phyloP scores from a whole-genome alignment of 129 eudicot genomes.

The Solidago caesia region DNA sequence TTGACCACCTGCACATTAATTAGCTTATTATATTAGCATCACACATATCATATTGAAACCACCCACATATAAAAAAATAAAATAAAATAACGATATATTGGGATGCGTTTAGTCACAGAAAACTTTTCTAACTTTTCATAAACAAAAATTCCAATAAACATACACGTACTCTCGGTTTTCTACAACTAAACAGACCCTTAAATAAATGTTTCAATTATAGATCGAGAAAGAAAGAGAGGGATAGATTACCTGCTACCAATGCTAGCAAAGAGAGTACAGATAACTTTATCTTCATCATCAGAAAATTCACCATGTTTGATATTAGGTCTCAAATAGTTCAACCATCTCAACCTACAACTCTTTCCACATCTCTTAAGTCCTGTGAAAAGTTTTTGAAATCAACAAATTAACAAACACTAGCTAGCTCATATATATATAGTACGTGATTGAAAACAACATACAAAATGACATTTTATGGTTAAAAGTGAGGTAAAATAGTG shows the following conservation, averaged over 20 bases:
- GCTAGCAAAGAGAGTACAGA: slow-evolving; percentile 73
- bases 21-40: slow-evolving; percentile 2
- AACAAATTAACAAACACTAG: background rate
- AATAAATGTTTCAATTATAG: no score
- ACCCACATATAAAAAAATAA: background rate
- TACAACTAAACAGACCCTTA: background rate
- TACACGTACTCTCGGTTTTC: background rate
- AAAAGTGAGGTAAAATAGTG: background rate
- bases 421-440: background rate
- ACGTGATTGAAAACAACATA: background rate
- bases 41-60: slow-evolving; percentile 1
- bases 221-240: background rate
- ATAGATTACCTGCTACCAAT: slow-evolving; percentile 98
- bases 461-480: background rate
- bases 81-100: no score
- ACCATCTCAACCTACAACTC: slow-evolving; percentile 86
- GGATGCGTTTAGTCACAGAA: no score
- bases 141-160: no score
- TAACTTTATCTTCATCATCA: slow-evolving; percentile 85
- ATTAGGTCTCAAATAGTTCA: slow-evolving; percentile 87
- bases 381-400: slow-evolving; percentile 6
- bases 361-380: slow-evolving; percentile 75
- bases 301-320: slow-evolving; percentile 94
- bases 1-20: slow-evolving; percentile 77
- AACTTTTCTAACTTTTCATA: no score